Base-by-base conservation (phyloP, 2,329 filamentous ascomycete species). In the Botryotinia narcissicola region DNA sequence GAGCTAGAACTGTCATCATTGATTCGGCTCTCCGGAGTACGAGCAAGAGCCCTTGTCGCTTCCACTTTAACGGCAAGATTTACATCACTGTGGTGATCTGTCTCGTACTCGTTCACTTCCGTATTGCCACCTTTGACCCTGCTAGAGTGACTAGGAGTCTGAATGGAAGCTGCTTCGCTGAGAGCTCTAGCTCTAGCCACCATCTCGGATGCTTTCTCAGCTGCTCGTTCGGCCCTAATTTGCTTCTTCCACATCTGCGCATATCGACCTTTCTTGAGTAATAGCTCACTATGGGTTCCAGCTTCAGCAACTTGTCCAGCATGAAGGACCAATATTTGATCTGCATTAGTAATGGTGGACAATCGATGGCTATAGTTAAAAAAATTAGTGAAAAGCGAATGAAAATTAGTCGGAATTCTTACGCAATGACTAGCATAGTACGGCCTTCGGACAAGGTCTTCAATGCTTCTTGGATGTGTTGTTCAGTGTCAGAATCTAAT, bases 351-450 rank as follows among this genome's bases (percentile, higher is more conserved):
- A 78, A 97, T 95, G 1, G 94, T 97, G 46, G 93, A 96, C 37
- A 97, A 85, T 42, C 80, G 79, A 92, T 90, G 44, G 95, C 86
- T 62, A 94, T 92, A 71, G 94, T 42, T 22, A 22, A 1, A 20
- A 84, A 74, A 94, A 79, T 94, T 92, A 81, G 96, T 91, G 92
- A 73, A 92, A 94, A 93, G 1, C 92, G 94, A 61, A 91, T 93
- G 29, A 84, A 59, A 71, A 37, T 42, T 16, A 32, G 46, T 29
- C 20, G 29, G 9, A 37, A 22, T 46, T 87, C 88, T 84, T 90
- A 94, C 85, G 96, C 96, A 84, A 99, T 98, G 70, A 98, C 94
- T 75, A 99, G 89, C 85, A 98, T 91, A 1, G 96, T 99, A 64
- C 96, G 92, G 68, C 94, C 95, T 77, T 92, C 87, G 25, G 93